Base-by-base conservation (phyloP, 2,329 filamentous ascomycete genomes). In the Pyrenophora teres region DNA sequence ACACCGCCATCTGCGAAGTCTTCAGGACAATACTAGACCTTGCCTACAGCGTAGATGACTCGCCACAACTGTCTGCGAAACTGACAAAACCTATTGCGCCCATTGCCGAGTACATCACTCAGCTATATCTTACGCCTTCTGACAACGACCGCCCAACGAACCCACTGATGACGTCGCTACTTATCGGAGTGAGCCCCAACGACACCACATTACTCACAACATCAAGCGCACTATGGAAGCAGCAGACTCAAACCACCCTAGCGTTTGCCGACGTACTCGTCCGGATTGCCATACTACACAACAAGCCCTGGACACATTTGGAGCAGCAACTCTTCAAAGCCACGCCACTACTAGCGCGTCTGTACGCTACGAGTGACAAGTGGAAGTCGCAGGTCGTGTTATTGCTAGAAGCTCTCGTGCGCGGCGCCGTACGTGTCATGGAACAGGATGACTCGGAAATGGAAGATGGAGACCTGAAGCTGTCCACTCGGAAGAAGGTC, bases 271-370 rank as follows among this genome's bases (percentile, higher is more conserved):
- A 84, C 15, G 86, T 81, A 6, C 77, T 96, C 30, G 79, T 94
- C n/a, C 84, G 87, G 53, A 82, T 88, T 39, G 84, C 88, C 6
- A 83, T 84, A 56, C 79, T 87, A 38, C 77, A 88, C 19, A 82
- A 85, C 35, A 81, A 80, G 40, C 80, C 87, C 13, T 83, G 84
- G 12, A 84, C 84, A 39, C 81, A 86, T 47, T 78, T 96, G 6
- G 89, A 95, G 70, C 82, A 82, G 7, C 89, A 92, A 62, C 76
- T 96, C 1, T 95, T 96, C 77, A 91, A 92, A 69, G 84, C 86
- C 15, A 86, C 89, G 1, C 89, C 90, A 1, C 78, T 93, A 31
- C 76, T 96, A 25, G 87, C 90, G 30, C 86, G 90, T 42, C 76
- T 96, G 1, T 93, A 89, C 68, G 89, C 88, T 2, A 80, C 83